Evolutionary conservation across 805 yeast species (phyloP).

Genomic region (Teunomyces lycoperdinae): DNA sequence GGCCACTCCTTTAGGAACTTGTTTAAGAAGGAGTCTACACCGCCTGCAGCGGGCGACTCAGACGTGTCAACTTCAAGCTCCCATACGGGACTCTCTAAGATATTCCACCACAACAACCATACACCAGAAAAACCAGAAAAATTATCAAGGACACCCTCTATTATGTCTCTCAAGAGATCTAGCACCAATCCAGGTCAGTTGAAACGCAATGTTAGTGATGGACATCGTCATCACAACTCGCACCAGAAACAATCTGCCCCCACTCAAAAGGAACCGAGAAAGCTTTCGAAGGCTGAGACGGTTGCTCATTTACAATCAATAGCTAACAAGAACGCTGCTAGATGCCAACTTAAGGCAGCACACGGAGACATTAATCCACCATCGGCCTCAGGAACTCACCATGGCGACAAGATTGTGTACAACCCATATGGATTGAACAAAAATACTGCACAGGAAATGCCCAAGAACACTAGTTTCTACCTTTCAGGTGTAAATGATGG

Average conservation of each 20-base stretch:
- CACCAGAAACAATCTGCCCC: slow-evolving; percentile 8
- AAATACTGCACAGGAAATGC: slow-evolving; percentile 17
- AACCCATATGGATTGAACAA: slow-evolving; percentile 63
- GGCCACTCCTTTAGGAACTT: slow-evolving; percentile 20
- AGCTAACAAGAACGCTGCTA: slow-evolving; percentile 26
- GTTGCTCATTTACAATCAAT: slow-evolving; percentile 34
- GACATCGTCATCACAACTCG: slow-evolving; percentile 5
- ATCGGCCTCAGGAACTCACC: slow-evolving; percentile 4
- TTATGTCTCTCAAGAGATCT: slow-evolving; percentile 10
- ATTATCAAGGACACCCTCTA: slow-evolving; percentile 7
- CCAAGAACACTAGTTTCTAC: slow-evolving; percentile 23
- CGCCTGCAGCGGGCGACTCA: slow-evolving; percentile 2
- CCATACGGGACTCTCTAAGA: slow-evolving; percentile 16
- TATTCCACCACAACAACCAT: slow-evolving; percentile 21
- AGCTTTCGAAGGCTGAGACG: slow-evolving; percentile 30
- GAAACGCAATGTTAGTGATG: slow-evolving; percentile 4
- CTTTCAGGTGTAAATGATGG: slow-evolving; percentile 35
- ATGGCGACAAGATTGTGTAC: slow-evolving; percentile 48
- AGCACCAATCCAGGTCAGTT: slow-evolving; percentile 6
- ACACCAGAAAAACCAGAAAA: not conserved
- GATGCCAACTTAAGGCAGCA: slow-evolving; percentile 13
- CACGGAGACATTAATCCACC: slow-evolving; percentile 3
- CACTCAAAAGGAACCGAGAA: slow-evolving; percentile 10
- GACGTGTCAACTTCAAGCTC: slow-evolving; percentile 11
- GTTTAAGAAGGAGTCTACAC: slow-evolving; percentile 18